Conservation (phyloP, 2,329 filamentous ascomycete genomes). For the Penicillium sp. region DNA sequence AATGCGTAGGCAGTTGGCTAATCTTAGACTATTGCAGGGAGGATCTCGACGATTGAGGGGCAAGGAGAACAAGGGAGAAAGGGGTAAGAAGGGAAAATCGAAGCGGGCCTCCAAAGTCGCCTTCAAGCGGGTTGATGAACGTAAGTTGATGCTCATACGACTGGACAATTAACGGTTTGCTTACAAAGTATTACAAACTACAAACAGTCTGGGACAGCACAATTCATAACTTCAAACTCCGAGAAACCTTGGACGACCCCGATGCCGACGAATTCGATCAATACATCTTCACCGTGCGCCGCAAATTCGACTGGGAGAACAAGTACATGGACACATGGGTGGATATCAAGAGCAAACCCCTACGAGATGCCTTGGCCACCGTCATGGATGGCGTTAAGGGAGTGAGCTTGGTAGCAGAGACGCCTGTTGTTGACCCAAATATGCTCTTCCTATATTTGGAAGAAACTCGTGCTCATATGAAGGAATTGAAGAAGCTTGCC, state of each 20-base stretch:
- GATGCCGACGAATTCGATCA: constrained; percentile 67
- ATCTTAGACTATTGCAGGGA: constrained; percentile 20
- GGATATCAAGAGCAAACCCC: constrained; percentile 78
- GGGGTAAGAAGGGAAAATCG: constrained; percentile 35
- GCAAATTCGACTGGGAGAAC: constrained; percentile 79
- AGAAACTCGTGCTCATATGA: constrained; percentile 63
- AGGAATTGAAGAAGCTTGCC: constrained; percentile 61
- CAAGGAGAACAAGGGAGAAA: constrained; percentile 14
- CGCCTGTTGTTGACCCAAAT: constrained; percentile 68
- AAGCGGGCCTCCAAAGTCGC: constrained; percentile 55
- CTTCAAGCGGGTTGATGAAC: constrained; percentile 66
- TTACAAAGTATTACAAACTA: not conserved
- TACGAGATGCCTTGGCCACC: constrained; percentile 66
- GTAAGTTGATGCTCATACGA: constrained; percentile 23
- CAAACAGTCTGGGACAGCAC: constrained; percentile 48
- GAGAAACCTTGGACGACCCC: constrained; percentile 62
- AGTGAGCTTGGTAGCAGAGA: constrained; percentile 75
- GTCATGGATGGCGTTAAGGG: constrained; percentile 75
- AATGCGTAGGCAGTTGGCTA: constrained; percentile 20
- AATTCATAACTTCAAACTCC: constrained; percentile 63
- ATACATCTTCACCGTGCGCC: constrained; percentile 77
- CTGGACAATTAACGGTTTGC: not conserved
- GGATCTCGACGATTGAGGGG: constrained; percentile 18
- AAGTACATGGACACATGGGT: constrained; percentile 71
- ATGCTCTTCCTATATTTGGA: constrained; percentile 73